A percentile compares a stretch with the other conserved stretches of the same genome.
Conservation (phyloP, 2,329 filamentous ascomycete genomes). For the Chrysoporthe cubensis region DNA sequence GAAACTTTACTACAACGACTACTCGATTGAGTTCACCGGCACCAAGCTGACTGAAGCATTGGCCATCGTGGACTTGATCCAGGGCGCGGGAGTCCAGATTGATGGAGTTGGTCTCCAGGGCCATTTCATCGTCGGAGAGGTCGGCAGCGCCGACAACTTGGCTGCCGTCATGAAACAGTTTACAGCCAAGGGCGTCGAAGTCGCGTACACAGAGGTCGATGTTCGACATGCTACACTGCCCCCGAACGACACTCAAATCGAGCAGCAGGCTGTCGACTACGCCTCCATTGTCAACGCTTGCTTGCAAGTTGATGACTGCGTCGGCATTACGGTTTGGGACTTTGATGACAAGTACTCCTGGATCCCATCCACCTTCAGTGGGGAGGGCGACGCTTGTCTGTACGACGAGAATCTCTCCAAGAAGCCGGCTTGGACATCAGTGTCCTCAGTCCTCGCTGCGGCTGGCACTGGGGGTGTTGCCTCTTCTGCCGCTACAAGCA, state of each 20-base stretch:
- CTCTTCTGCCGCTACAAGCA: slow-evolving; percentile 13
- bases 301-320: slow-evolving; percentile 41
- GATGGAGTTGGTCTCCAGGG: slow-evolving; percentile 66
- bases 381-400: slow-evolving; percentile 43
- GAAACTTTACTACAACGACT: slow-evolving; percentile 57
- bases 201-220: slow-evolving; percentile 66
- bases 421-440: slow-evolving; percentile 45
- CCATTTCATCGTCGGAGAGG: slow-evolving; percentile 61
- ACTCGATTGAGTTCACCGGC: slow-evolving; percentile 58
- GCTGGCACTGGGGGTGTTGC: slow-evolving; percentile 32
- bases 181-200: slow-evolving; percentile 56
- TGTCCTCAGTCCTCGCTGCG: slow-evolving; percentile 43
- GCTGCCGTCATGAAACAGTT: slow-evolving; percentile 54
- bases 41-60: slow-evolving; percentile 51
- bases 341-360: slow-evolving; percentile 48
- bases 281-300: slow-evolving; percentile 42
- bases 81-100: slow-evolving; percentile 57
- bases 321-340: slow-evolving; percentile 50
- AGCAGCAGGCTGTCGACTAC: slow-evolving; percentile 53
- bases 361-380: slow-evolving; percentile 43
- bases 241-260: slow-evolving; percentile 42
- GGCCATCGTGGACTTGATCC: slow-evolving; percentile 50
- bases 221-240: slow-evolving; percentile 52
- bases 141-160: slow-evolving; percentile 50
- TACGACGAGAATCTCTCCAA: slow-evolving; percentile 42